Evolutionary conservation across 768 basidiomycete genomes (phyloP), one percentile per base, ranked within the genome.

Genomic region (Tubosaeta sp.): DNA sequence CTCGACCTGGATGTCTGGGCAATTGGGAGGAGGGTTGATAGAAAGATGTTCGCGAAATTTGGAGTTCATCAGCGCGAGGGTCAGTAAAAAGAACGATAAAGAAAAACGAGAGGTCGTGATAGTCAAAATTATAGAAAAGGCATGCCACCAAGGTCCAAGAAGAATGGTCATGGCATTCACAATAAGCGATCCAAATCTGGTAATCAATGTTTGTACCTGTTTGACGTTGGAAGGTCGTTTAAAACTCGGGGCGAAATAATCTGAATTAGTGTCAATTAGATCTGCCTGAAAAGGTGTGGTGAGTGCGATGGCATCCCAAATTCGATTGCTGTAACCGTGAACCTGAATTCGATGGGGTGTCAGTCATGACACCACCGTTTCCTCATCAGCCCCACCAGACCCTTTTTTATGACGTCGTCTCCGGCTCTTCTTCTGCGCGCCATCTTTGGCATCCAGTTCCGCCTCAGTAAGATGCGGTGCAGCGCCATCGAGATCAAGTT

Each of bases 341-440:
- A 19, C 22, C 8, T 22, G 11, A 27, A 30, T 21, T 32, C 16
- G n/a, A 29, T 19, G 11, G 25, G 16, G n/a, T 34, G 16, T n/a
- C 6, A 13, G n/a, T 52, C 44, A 57, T 31, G 49, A 51, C 6
- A 42, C 18, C 11, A 24, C 27, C 25, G 11, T 32, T 9, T 35
- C 41, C n/a, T 29, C 44, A 18, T 46, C 39, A 11, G 11, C n/a
- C n/a, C 18, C 36, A 34, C 45, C 44, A 40, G 64, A 51, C 34
- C 58, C 59, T 52, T 69, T 76, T 48, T 71, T 74, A 46, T 76
- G 72, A 54, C 69, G 64, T 48, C 76, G 65, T 46, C 71, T 72
- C 59, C 73, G 73, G 57, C 69, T 78, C 59, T 71, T 76, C 53
- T 57, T 54, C 4, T 52, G 61, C 16, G 49, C 41, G 1, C 25